Evolutionary conservation across 306 rosid species (phyloP).

Genomic region (Pterocarpus santalinus): DNA sequence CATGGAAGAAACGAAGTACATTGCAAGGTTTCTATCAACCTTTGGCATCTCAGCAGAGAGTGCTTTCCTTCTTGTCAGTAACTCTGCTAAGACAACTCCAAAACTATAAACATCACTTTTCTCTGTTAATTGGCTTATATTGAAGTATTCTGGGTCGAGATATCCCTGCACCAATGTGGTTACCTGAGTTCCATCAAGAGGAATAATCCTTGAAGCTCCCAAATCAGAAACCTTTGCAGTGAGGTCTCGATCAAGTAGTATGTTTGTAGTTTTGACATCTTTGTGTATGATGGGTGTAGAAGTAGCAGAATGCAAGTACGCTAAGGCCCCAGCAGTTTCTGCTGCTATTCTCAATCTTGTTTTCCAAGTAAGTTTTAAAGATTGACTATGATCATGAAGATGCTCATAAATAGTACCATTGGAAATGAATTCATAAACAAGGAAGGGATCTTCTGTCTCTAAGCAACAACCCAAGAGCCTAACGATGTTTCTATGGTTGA

Average conservation of each 20-base stretch:
- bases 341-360: constrained; percentile 43
- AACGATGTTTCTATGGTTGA: constrained; percentile 56
- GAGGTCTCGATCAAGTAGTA: constrained; percentile 38
- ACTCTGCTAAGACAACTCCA: constrained; percentile 53
- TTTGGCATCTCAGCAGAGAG: constrained; percentile 30
- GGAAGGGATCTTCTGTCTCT: too few relatives aligned
- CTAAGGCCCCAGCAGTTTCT: constrained; percentile 50
- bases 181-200: constrained; percentile 48
- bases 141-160: constrained; percentile 51
- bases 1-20: constrained; percentile 44
- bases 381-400: constrained; percentile 21
- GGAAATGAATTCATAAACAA: background rate
- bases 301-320: constrained; percentile 52
- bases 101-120: constrained; percentile 67
- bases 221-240: constrained; percentile 52
- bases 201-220: constrained; percentile 55
- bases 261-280: constrained; percentile 52
- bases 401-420: constrained; percentile 40
- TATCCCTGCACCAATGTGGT: constrained; percentile 58
- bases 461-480: constrained; percentile 46
- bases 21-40: constrained; percentile 36
- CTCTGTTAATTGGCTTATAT: constrained; percentile 50
- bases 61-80: constrained; percentile 52
- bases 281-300: constrained; percentile 53
- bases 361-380: background rate